Conservation (phyloP, 2,329 filamentous ascomycete species). For the Polychaeton citri region DNA sequence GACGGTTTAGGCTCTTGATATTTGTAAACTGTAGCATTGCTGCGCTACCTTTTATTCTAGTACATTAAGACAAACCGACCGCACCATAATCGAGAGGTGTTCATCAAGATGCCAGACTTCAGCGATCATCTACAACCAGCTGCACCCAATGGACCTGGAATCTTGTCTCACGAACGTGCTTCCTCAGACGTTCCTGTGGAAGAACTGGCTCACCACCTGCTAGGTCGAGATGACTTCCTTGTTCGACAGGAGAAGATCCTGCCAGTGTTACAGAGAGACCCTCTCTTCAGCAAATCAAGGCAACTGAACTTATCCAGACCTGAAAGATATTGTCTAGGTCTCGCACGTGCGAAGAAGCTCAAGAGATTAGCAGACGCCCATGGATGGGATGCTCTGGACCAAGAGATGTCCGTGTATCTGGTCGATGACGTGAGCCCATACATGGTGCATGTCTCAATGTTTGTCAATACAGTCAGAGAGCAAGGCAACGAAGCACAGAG, state of each 20-base stretch:
- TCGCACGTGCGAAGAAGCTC: conserved; percentile 39
- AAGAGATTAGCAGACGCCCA: conserved; percentile 32
- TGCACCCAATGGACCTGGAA: conserved; percentile 30
- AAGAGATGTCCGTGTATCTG: conserved; percentile 38
- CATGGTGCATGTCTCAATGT: conserved; percentile 39
- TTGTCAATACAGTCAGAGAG: conserved; percentile 37
- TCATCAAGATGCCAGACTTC: conserved; percentile 32
- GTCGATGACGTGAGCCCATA: conserved; percentile 42
- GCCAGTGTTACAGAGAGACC: conserved; percentile 31
- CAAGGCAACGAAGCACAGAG: conserved; percentile 36
- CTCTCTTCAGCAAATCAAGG: conserved; percentile 37
- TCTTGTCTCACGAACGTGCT: conserved; percentile 32
- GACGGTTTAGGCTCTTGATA: too few species aligned
- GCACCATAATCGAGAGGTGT: background rate
- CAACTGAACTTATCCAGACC: conserved; percentile 39
- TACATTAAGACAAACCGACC: too few species aligned
- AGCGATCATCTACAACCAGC: conserved; percentile 35
- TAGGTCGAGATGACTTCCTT: conserved; percentile 35
- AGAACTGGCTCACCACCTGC: conserved; percentile 33
- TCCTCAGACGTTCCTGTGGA: conserved; percentile 30
- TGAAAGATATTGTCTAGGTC: conserved; percentile 38
- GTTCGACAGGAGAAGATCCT: conserved; percentile 34
- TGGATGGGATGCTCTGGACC: conserved; percentile 37
- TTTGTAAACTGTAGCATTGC: too few species aligned
- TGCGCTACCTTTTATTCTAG: background rate